Conservation (phyloP, 2,329 filamentous ascomycete genomes). For the Trichoderma afroharzianum region DNA sequence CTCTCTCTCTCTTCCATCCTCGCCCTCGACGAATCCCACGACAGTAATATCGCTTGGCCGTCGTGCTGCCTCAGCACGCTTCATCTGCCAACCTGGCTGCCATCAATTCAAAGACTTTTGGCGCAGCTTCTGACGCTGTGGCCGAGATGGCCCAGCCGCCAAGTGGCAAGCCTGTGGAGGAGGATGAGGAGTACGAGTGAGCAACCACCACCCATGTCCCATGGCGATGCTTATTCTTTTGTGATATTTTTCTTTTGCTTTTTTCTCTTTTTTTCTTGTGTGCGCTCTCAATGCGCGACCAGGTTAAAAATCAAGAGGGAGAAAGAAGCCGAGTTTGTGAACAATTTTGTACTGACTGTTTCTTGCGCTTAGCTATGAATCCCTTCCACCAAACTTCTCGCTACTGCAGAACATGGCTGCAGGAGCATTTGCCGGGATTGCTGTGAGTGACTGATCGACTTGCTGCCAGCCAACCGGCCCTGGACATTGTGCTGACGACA, state of each 20-base stretch:
- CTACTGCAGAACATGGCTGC: conserved; percentile 92
- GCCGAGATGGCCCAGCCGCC: conserved; percentile 69
- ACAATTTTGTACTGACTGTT: not conserved
- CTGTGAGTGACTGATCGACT: conserved; percentile 58
- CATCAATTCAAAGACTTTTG: conserved; percentile 58
- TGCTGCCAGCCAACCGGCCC: not conserved
- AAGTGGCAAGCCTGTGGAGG: conserved; percentile 53
- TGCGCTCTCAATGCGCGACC: not conserved
- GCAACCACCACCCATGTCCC: conserved; percentile 23
- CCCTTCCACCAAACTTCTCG: conserved; percentile 89
- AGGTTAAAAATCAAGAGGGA: not conserved
- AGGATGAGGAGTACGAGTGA: conserved; percentile 57
- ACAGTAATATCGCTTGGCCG: not conserved
- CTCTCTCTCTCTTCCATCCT: not conserved
- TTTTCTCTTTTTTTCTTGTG: not conserved
- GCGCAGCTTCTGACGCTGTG: conserved; percentile 63
- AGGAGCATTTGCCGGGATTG: conserved; percentile 94
- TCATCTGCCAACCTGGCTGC: conserved; percentile 56
- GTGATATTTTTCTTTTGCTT: not conserved
- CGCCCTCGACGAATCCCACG: not conserved
- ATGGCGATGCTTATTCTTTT: not conserved
- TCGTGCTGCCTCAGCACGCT: conserved; percentile 9
- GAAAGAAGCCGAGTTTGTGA: not conserved
- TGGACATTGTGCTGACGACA: conserved; percentile 20
- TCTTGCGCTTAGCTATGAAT: conserved; percentile 66